Evolutionary conservation across 1,284 basidiomycete species (phyloP), one percentile per base, ranked within the genome.

Genomic region (Cutaneotrichosporon cutaneum): DNA sequence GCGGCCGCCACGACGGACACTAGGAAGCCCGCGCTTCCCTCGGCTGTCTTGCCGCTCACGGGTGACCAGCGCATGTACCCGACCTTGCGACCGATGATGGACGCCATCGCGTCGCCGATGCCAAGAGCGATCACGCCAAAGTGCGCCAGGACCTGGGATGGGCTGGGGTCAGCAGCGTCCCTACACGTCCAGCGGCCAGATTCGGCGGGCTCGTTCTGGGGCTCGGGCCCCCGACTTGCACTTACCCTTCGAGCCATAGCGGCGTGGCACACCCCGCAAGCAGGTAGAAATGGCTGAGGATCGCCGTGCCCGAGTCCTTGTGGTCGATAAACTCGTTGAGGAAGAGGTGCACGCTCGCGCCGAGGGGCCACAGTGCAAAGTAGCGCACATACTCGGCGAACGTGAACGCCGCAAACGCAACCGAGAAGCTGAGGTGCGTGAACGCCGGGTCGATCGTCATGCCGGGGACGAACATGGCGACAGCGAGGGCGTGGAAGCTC

Each of bases 281-380:
- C 52, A 99, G 82, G 81, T 98, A 99, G 73, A 99, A 98, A 79
- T 99, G 96, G 72, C 91, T 94, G 65, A 99, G 79, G 70, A 99
- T 96, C 13, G 94, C 96, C 10, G 95, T 96, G 6, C 96, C 96
- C 53, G 88, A 86, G 78, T 99, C 96, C 81, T 94, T 94, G 70
- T 89, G 80, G 84, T 99, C 96, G 73, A 98, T 82, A 74, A 99
- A 99, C 78, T 99, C 95, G 81, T 90, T 90, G 85, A 99, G 88
- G 81, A 99, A 99, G 64, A 98, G 82, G 80, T 99, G 96, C 27
- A 99, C 86, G 13, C 87, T 84, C 5, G 92, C 95, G 9, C 94
- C 94, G 70, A 98, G 90, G 3, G 96, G 96, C 80, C 95, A 98
- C 33, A 99, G 85, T 35, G 96, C 96, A 80, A 98, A 99, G 80